Percentiles rank a stretch among this genome's conserved stretches.
These are phyloP conservation scores for Hymenoscyphus linearis DNA, from an alignment of 2,329 filamentous ascomycete genomes.

Conservation along the genomic window DNA sequence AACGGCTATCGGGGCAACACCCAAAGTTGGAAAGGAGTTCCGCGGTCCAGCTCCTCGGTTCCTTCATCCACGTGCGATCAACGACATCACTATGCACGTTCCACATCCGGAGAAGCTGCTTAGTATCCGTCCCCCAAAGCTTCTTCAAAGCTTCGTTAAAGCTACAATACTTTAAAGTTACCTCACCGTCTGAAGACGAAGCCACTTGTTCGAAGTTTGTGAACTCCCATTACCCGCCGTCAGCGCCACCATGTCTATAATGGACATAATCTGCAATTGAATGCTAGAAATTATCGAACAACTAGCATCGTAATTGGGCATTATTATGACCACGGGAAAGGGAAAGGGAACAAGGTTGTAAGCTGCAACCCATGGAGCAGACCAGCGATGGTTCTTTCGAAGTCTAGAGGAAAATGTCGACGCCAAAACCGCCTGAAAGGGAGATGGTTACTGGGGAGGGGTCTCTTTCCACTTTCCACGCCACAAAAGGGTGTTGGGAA, in stretches of 20 bases:
- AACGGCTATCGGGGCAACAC: neutral
- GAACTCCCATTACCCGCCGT: neutral
- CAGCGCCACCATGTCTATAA: neutral
- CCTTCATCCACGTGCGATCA: slow-evolving; percentile 1
- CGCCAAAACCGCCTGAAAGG: neutral
- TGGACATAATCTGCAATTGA: neutral
- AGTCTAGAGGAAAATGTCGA: neutral
- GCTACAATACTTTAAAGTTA: neutral
- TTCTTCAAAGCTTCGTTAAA: neutral
- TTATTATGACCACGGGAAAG: neutral
- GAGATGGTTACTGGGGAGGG: neutral
- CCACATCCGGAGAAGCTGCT: neutral
- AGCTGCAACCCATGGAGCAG: neutral
- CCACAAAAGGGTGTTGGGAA: neutral
- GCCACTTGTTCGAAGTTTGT: neutral
- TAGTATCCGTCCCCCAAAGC: neutral
- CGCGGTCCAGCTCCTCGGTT: neutral
- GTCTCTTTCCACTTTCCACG: neutral
- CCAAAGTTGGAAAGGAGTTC: neutral
- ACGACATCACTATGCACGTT: neutral
- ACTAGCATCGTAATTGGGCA: neutral
- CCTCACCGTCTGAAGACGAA: neutral
- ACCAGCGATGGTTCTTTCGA: neutral
- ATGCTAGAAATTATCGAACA: neutral
- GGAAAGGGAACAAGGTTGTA: neutral